These are phyloP conservation scores for Bolboschoenus planiculmis DNA, from an alignment of 176 grass and related monocot genomes.

Conservation along the genomic window DNA sequence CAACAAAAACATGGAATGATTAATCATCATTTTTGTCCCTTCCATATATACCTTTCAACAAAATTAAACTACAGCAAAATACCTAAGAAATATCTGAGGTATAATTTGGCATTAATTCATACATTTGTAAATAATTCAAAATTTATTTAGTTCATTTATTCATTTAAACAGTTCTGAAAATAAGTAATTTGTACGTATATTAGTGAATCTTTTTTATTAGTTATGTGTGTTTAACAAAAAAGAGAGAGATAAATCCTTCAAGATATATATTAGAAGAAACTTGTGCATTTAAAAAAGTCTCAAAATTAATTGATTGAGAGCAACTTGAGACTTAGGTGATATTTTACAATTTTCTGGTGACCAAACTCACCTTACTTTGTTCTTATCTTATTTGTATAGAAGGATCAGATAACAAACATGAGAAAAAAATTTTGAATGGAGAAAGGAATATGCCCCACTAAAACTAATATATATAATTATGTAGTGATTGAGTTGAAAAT, in stretches of 20 bases:
- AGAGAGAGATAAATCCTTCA: too few species aligned
- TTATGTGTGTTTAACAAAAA: too few species aligned
- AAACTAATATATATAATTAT: neutral
- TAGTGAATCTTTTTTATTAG: too few species aligned
- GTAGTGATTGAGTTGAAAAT: neutral
- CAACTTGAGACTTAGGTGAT: neutral
- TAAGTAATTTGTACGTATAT: too few species aligned
- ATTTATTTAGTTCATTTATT: neutral
- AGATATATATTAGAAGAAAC: constrained; percentile 5
- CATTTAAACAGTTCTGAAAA: neutral
- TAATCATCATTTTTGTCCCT: neutral
- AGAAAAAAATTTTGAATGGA: neutral
- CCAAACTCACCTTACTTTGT: constrained; percentile 13
- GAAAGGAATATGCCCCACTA: neutral
- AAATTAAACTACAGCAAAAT: neutral
- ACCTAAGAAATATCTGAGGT: neutral
- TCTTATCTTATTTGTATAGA: neutral
- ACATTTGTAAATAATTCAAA: neutral
- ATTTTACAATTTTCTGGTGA: neutral
- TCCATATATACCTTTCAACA: neutral
- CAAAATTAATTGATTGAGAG: neutral
- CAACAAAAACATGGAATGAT: neutral
- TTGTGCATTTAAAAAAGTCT: neutral
- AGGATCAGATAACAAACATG: neutral
- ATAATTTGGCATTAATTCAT: neutral